Base-by-base conservation (phyloP, 768 basidiomycete genomes). In the Psilocybe azurescens region DNA sequence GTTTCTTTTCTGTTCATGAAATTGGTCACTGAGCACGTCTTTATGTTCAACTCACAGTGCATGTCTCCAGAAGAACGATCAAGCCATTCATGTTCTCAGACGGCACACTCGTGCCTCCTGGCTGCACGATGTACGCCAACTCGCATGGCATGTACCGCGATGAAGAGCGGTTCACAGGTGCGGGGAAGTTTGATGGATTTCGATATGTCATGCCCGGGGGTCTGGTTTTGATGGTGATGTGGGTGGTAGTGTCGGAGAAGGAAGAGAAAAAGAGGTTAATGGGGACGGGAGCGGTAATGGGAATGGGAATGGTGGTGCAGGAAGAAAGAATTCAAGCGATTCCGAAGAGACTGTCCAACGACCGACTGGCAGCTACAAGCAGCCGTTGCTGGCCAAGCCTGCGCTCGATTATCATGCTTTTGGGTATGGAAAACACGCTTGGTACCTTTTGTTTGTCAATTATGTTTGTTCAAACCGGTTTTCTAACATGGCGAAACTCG, bases 161-260 rank as follows among this genome's bases (percentile, higher is more conserved):
- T 56, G 60, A 65, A 47, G 55, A 52, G 4, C 62, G 69, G 18
- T 82, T 83, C 36, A 64, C 74, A 1, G 69, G 77, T 44, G 61
- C 81, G 1, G 29, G 67, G 0, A 59, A 58, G 3, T 82, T 88
- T 62, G 75, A 85, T 39, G 80, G 81, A 0, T 85, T 83, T 69
- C 81, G 86, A 2, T 87, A 83, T 63, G 70, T 75, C 0, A 66
- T 74, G 10, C 69, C 77, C 63, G 53, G 67, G 5, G 58, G 2
- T 29, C 32, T 3, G 58, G 13, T 2, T 14, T 16, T 13, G 41
- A 14, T 11, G 41, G 8, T 1, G 41, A 44, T 13, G 14, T 5
- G 41, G 41, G 41, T n/a, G n/a, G 41, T 44, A 13, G 2, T 2
- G 14, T 10, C 14, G 14, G 1, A 9, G 41, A 7, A 36, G 50